Base-by-base conservation (phyloP, 192 early-diverging fungal genomes). In the Backusella circina region DNA sequence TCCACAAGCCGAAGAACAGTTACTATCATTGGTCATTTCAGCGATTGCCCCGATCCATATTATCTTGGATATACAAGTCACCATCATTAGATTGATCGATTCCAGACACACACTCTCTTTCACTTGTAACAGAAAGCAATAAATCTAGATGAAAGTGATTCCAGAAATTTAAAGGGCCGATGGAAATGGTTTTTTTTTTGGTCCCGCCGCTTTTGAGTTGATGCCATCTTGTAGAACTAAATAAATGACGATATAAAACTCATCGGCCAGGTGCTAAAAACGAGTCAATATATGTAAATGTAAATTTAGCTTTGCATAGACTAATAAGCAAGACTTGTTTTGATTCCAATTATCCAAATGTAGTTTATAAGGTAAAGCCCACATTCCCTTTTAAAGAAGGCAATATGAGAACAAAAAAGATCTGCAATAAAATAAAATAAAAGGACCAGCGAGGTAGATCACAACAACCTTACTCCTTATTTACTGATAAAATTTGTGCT, bases 31-130 rank as follows among this genome's bases (percentile, higher is more conserved):
- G 54, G 23, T 61, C 23, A 61, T 61, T 61, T 26, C 23, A 61
- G 23, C 28, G 54, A 61, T 61, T 61, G 54, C 54, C 54, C 54
- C 54, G 54, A 61, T 61, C 54, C 54, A 61, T 61, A 47, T n/a
- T n/a, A 61, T 28, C 54, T 23, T 26, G 10, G n/a, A 61, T 61
- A 61, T 61, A 12, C 54, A 10, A 61, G 54, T 61, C 26, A 61
- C 54, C 54, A 28, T 61, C 12, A 28, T 61, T 61, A 61, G 26
- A 61, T n/a, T 28, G 26, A 3, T 61, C 23, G 21, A 61, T 61
- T 61, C 23, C 54, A 61, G 54, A 61, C 54, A 51, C 50, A 41
- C 39, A 51, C 50, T 16, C 39, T 1, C 26, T 28, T 61, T 61
- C 54, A 47, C 18, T n/a, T 41, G 7, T 41, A 54, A 23, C 21